Base-by-base conservation (phyloP, 257 asterid genomes). In the Nicotiana noctiflora region DNA sequence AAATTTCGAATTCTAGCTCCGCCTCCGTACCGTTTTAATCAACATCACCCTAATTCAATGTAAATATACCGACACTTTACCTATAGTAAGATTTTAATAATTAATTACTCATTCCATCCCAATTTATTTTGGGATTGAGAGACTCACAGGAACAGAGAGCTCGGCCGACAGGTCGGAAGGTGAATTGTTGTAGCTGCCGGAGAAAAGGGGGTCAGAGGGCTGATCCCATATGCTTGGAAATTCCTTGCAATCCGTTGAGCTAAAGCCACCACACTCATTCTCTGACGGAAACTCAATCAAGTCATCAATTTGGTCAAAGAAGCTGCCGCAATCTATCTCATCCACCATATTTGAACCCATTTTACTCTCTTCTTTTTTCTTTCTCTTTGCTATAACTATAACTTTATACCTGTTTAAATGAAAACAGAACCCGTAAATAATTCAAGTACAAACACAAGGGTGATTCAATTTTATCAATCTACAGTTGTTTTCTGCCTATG, bases 281-380 rank as follows among this genome's bases (percentile, higher is more conserved):
- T 91, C 97, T 1, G 92, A 87, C 5, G 98, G 97, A 44, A 94
- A 96, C 62, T 96, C 97, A 44, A 94, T 87, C 84, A 96, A 88
- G 82, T 96, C 99, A 61, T 96, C 99, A 55, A 96, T 88, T 81
- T 96, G 97, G 62, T 94, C 98, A 79, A 94, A 94, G 85, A 90
- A 94, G 93, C 88, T 92, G 14, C 89, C 91, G 23, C 97, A 90
- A 83, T 92, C 98, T 6, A 88, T 85, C 64, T 94, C 99, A 66
- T 93, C 98, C 49, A 82, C 75, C 80, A 85, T 84, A 75, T 88
- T 89, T 52, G 95, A 82, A 80, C 83, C 95, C 98, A 93, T 92
- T 3, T 7, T 61, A 74, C 49, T 7, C 14, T 14, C 15, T 14
- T 49, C 15, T 74, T 18, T 49, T 46, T 75, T 23, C 9, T 40